Percentiles rank a stretch among this genome's conserved stretches.
phyloP scores from a whole-genome alignment of 306 rosid species.

The Cucurbita argyrosperma region DNA sequence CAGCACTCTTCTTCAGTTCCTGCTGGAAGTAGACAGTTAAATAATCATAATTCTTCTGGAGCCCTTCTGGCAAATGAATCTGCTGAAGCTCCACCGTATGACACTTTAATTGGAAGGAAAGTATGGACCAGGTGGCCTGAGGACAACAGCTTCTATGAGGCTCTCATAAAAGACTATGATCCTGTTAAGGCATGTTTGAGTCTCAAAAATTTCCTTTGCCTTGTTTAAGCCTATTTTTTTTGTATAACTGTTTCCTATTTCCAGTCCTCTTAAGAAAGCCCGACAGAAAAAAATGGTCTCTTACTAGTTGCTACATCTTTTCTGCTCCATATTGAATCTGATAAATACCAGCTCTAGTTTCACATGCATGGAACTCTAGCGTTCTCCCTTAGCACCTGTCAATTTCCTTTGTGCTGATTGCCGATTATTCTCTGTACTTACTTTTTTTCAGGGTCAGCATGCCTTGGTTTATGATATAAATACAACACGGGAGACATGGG shows the following conservation, averaged over 20 bases:
- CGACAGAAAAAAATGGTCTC: not conserved
- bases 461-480: conserved; percentile 44
- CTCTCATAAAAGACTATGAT: conserved; percentile 28
- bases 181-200: conserved; percentile 15
- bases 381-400: not conserved
- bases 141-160: conserved; percentile 40
- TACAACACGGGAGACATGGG: conserved; percentile 43
- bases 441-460: conserved; percentile 28
- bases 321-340: not conserved
- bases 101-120: conserved; percentile 31
- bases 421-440: not conserved
- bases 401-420: not conserved
- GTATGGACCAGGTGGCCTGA: conserved; percentile 53
- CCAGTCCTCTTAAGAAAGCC: not conserved
- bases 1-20: conserved; percentile 25
- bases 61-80: conserved; percentile 21
- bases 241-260: not conserved
- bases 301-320: not conserved
- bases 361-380: not conserved
- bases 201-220: not conserved
- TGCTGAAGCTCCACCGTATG: conserved; percentile 17
- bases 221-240: not conserved
- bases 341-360: not conserved
- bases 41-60: conserved; percentile 25
- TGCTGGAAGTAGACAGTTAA: conserved; percentile 19